Percentiles rank a stretch among this genome's conserved stretches.
These are phyloP conservation scores for Aspergillus pseudonomiae DNA, from an alignment of 2,329 filamentous ascomycete genomes.

Conservation along the genomic window DNA sequence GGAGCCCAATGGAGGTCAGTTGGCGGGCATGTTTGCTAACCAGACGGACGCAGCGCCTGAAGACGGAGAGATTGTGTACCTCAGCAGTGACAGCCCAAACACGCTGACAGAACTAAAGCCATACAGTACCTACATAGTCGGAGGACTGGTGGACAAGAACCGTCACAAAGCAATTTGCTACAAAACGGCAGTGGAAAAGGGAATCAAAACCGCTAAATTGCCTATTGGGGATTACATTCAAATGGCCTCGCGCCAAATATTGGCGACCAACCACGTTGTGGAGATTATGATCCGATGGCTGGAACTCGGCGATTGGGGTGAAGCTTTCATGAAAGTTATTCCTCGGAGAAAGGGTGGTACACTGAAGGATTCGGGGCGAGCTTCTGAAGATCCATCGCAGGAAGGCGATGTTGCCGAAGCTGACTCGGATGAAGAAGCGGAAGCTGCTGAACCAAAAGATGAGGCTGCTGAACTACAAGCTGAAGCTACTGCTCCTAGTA, in stretches of 20 bases:
- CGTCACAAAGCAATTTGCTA: constrained; percentile 94
- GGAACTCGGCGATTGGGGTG: constrained; percentile 86
- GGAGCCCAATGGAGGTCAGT: constrained; percentile 55
- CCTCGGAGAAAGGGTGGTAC: constrained; percentile 85
- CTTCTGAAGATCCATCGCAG: constrained; percentile 15
- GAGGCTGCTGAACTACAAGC: not conserved
- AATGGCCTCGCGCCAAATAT: constrained; percentile 81
- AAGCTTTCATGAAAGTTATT: constrained; percentile 85
- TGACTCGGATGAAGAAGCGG: constrained; percentile 15
- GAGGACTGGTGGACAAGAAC: constrained; percentile 94
- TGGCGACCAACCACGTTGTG: constrained; percentile 93
- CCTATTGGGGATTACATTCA: constrained; percentile 95
- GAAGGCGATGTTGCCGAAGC: constrained; percentile 32
- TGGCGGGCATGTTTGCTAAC: constrained; percentile 62
- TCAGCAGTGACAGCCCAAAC: constrained; percentile 87
- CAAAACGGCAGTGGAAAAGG: constrained; percentile 71
- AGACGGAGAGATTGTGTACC: constrained; percentile 73
- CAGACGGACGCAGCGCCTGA: constrained; percentile 35
- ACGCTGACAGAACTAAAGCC: constrained; percentile 82
- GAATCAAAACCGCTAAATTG: constrained; percentile 84
- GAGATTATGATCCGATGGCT: constrained; percentile 97
- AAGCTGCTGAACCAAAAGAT: not conserved
- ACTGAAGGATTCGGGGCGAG: constrained; percentile 50
- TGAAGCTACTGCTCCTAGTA: not conserved
- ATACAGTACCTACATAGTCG: constrained; percentile 88